These are phyloP conservation scores for Talaromyces sp. DNA, from an alignment of 2,329 filamentous ascomycete species.

Conservation along the genomic window DNA sequence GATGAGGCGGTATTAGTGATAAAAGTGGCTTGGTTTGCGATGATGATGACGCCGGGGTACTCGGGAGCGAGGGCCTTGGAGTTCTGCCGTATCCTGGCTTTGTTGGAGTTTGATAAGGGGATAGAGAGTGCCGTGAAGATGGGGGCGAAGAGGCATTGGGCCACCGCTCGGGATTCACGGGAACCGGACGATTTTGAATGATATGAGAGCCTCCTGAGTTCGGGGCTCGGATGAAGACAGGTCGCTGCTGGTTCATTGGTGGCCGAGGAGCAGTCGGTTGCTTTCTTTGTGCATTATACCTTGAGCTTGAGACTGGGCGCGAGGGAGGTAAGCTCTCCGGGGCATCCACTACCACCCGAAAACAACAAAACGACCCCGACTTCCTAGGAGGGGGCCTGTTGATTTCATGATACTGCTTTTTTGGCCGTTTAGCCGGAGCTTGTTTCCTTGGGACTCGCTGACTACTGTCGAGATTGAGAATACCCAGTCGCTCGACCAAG, in stretches of 20 bases:
- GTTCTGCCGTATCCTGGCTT: constrained; percentile 5
- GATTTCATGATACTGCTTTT: neutral
- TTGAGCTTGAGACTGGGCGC: constrained; percentile 19
- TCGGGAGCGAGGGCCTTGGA: constrained; percentile 12
- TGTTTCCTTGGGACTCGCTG: constrained; percentile 13
- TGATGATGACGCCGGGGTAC: constrained; percentile 19
- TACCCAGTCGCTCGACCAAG: constrained; percentile 70
- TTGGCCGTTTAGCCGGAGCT: constrained; percentile 11
- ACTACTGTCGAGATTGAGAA: constrained; percentile 58
- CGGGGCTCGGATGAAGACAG: constrained; percentile 10
- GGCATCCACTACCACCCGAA: constrained; percentile 27
- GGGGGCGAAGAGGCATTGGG: constrained; percentile 13
- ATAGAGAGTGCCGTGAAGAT: constrained; percentile 9
- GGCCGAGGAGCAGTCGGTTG: constrained; percentile 6
- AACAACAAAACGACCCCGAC: constrained; percentile 27
- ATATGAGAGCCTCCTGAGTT: constrained; percentile 1
- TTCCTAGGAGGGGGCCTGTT: constrained; percentile 9
- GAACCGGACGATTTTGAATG: constrained; percentile 10
- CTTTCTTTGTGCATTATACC: constrained; percentile 1
- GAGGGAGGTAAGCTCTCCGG: constrained; percentile 20
- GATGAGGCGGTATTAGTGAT: constrained; percentile 63
- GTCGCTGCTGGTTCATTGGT: constrained; percentile 7
- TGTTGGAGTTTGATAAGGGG: constrained; percentile 3
- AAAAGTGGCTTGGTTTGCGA: constrained; percentile 48
- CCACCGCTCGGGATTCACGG: constrained; percentile 9